phyloP scores from a whole-genome alignment of 2,329 filamentous ascomycete species.

The Fusarium dlaminii region DNA sequence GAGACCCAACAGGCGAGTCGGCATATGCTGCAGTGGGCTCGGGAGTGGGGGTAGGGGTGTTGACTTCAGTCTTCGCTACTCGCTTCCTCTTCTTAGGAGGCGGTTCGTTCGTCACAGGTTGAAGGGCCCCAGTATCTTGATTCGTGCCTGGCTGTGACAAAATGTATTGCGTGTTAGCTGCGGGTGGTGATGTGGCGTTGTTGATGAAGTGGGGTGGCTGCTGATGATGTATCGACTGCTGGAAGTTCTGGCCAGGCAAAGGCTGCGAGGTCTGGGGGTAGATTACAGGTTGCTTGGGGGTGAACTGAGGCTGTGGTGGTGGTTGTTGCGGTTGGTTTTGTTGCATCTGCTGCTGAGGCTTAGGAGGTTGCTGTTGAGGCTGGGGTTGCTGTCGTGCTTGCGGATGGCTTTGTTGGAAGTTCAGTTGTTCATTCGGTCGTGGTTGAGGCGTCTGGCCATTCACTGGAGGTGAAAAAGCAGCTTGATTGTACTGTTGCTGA shows the following conservation, averaged over 20 bases:
- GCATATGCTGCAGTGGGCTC: constrained; percentile 40
- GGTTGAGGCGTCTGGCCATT: constrained; percentile 42
- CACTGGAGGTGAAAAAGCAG: constrained; percentile 39
- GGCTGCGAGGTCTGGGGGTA: constrained; percentile 31
- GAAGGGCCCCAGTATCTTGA: constrained; percentile 31
- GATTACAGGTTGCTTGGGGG: constrained; percentile 31
- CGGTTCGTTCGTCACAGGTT: constrained; percentile 41
- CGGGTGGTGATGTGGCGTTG: constrained; percentile 33
- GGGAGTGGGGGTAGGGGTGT: constrained; percentile 36
- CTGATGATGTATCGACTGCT: constrained; percentile 40
- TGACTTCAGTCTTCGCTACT: constrained; percentile 40
- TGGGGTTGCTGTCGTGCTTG: constrained; percentile 38
- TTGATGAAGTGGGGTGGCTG: constrained; percentile 29
- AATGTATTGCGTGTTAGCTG: constrained; percentile 34
- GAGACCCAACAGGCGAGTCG: constrained; percentile 45
- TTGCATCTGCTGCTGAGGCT: constrained; percentile 21
- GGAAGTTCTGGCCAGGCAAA: constrained; percentile 29
- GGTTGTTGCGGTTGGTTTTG: constrained; percentile 22
- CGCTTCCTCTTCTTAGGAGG: constrained; percentile 53
- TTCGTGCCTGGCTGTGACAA: constrained; percentile 37
- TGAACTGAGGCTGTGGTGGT: constrained; percentile 37
- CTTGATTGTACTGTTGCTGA: constrained; percentile 39
- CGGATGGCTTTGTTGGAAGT: constrained; percentile 37
- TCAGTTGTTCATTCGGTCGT: constrained; percentile 35
- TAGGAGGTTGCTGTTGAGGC: constrained; percentile 23